Evolutionary conservation across 2,329 filamentous ascomycete species (phyloP).

Genomic region (Calcarisporium arbuscula): DNA sequence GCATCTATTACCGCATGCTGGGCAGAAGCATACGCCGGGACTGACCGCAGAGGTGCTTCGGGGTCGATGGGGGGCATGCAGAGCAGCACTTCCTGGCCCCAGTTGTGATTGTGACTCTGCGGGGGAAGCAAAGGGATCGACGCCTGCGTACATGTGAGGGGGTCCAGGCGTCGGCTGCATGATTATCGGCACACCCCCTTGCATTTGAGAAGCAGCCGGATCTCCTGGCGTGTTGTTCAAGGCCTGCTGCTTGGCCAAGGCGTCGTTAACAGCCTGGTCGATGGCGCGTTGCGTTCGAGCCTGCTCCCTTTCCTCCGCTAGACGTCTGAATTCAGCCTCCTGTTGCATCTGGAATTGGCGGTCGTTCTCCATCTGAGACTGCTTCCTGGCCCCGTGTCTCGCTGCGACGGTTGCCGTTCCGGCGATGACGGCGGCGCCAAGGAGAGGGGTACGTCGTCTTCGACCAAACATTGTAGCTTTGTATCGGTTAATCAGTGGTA

Average conservation of each 20-base stretch:
- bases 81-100: too few species aligned
- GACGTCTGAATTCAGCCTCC: slow-evolving; percentile 1
- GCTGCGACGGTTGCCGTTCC: slow-evolving; percentile 5
- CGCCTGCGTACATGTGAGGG: slow-evolving; percentile 1
- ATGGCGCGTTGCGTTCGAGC: slow-evolving; percentile 3
- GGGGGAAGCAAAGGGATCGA: too few species aligned
- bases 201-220: background rate
- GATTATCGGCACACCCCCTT: background rate
- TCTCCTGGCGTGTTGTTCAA: background rate
- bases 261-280: slow-evolving; percentile 4
- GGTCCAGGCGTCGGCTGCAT: background rate
- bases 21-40: slow-evolving; percentile 1
- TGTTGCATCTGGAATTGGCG: slow-evolving; percentile 6
- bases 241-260: slow-evolving; percentile 5
- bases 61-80: background rate
- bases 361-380: slow-evolving; percentile 3
- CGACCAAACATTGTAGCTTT: slow-evolving; percentile 6
- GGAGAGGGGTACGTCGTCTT: slow-evolving; percentile 1
- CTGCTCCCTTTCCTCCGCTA: slow-evolving; percentile 1
- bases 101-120: too few species aligned
- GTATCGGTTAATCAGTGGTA: too few species aligned
- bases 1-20: slow-evolving; percentile 3
- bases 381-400: slow-evolving; percentile 4
- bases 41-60: slow-evolving; percentile 2
- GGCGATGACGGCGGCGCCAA: slow-evolving; percentile 2